Base-by-base conservation (phyloP, 257 asterid genomes). In the Rehmannia glutinosa region DNA sequence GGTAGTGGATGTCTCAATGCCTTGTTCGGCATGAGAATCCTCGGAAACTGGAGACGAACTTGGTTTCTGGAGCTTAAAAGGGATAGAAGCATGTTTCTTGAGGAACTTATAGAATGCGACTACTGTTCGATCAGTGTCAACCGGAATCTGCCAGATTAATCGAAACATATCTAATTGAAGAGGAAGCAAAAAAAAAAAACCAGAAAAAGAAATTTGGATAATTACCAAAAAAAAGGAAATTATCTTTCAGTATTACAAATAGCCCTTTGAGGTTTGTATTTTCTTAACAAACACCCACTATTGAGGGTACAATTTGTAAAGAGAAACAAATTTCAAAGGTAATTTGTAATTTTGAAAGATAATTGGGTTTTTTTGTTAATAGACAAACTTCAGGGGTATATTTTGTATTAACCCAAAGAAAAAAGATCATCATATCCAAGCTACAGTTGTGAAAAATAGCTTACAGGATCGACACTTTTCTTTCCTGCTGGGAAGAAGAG, bases 401-500 rank as follows among this genome's bases (percentile, higher is more conserved):
- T n/a, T n/a, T n/a, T n/a, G n/a, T n/a, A n/a, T n/a, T n/a, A n/a
- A n/a, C n/a, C n/a, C n/a, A 24, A 13, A 7, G 19, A 33, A 4
- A 23, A 16, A 6, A 20, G n/a, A 20, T 8, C 35, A 51, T 21
- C 5, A 23, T 51, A 24, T 51, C 6, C 19, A 51, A 23, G 24
- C 56, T n/a, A 50, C 0, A 50, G 32, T 50, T 3, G 23, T 21
- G 30, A 51, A 53, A 9, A 9, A 27, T 6, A 45, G 81, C 97
- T 88, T 77, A 94, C 99, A 6, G 98, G 98, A 59, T 91, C 93
- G 0, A 71, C 65, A 41, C 81, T 87, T 78, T 87, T 88, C 59
- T 88, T 91, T 73, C 91, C 95, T 38, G 99, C 97, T 49, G 98
- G 98, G 85, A 85, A 94, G 85, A 91, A 94, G 36, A 94, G 81